Percentiles rank a stretch among this genome's conserved stretches.
Conservation (phyloP, 768 basidiomycete genomes). For the Dioszegia hungarica region DNA sequence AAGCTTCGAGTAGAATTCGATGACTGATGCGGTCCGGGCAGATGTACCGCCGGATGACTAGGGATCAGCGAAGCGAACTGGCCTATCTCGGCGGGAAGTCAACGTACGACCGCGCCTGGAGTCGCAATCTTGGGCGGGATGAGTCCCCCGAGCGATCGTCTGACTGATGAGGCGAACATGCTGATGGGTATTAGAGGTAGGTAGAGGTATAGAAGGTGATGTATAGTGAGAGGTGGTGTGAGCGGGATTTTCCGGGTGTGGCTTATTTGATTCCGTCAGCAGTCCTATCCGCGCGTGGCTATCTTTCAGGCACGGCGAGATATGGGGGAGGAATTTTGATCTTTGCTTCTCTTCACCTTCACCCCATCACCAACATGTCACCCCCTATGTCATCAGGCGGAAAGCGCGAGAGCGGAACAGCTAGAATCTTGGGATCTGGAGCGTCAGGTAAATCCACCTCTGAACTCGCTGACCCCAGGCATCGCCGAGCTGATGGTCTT, state of each 20-base stretch:
- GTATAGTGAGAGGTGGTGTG: neutral
- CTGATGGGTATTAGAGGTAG: neutral
- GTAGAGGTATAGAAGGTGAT: neutral
- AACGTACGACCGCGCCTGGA: constrained; percentile 73
- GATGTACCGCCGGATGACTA: constrained; percentile 74
- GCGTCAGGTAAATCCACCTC: constrained; percentile 73
- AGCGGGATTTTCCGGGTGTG: constrained; percentile 11
- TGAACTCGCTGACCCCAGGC: constrained; percentile 57
- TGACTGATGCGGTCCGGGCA: constrained; percentile 72
- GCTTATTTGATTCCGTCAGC: constrained; percentile 1
- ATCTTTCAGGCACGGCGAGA: neutral
- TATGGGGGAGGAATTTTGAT: neutral
- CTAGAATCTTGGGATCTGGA: constrained; percentile 85
- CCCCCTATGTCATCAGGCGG: constrained; percentile 32
- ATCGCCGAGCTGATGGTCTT: constrained; percentile 92
- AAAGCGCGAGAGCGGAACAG: constrained; percentile 69
- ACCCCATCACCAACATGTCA: constrained; percentile 31
- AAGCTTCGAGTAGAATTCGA: constrained; percentile 93
- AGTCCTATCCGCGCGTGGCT: neutral
- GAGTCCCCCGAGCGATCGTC: constrained; percentile 75
- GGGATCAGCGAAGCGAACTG: constrained; percentile 1
- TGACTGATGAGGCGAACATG: constrained; percentile 79
- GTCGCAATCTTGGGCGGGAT: constrained; percentile 95
- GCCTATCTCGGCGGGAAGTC: neutral
- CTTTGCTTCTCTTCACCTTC: neutral